These are phyloP conservation scores for Rachicladosporium sp. DNA, from an alignment of 2,329 filamentous ascomycete genomes.

Conservation along the genomic window DNA sequence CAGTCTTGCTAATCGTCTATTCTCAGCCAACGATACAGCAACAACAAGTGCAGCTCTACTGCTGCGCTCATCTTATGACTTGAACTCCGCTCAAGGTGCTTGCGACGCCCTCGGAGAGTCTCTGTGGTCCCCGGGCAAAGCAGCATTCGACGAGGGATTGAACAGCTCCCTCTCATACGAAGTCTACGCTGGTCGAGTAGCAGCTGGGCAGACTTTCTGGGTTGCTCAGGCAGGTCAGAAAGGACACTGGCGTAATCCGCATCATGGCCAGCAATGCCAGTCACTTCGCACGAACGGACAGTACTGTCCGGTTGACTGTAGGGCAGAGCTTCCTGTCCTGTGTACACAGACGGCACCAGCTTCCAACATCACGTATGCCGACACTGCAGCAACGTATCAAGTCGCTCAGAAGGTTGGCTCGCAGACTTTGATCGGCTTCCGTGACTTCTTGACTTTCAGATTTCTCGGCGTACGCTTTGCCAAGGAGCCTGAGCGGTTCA, in stretches of 20 bases:
- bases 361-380: conserved; percentile 8
- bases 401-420: conserved; percentile 9
- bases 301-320: conserved; percentile 1
- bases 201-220: conserved; percentile 10
- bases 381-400: conserved; percentile 11
- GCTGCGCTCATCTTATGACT: too few species aligned
- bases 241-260: too few species aligned
- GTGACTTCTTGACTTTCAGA: conserved; percentile 11
- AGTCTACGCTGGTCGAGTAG: conserved; percentile 8
- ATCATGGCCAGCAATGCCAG: too few species aligned
- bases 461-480: conserved; percentile 12
- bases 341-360: conserved; percentile 15
- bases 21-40: too few species aligned
- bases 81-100: too few species aligned
- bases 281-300: neutral
- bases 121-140: conserved; percentile 7
- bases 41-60: too few species aligned
- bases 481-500: conserved; percentile 11
- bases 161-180: conserved; percentile 12
- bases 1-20: too few species aligned
- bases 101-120: conserved; percentile 5
- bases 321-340: conserved; percentile 8
- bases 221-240: neutral
- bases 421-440: conserved; percentile 12
- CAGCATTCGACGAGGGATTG: conserved; percentile 7